phyloP scores from a whole-genome alignment of 192 early-diverging fungal genomes.

The Phycomyces nitens region DNA sequence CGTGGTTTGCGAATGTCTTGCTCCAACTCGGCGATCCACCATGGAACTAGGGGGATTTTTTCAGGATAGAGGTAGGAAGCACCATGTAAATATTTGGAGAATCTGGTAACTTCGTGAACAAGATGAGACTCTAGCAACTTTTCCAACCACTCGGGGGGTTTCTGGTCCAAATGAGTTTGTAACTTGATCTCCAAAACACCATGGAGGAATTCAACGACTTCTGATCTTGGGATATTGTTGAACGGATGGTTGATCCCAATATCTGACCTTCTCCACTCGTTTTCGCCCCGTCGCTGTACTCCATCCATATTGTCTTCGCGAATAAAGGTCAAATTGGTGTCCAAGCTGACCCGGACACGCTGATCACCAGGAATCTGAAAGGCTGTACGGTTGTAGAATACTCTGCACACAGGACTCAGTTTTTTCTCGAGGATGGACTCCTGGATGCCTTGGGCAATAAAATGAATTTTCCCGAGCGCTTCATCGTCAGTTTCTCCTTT shows the following conservation, averaged over 20 bases:
- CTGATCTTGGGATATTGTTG: slow-evolving; percentile 63
- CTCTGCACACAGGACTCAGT: slow-evolving; percentile 66
- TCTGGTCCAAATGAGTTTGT: slow-evolving; percentile 69
- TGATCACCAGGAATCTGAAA: slow-evolving; percentile 88
- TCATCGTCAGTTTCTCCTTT: slow-evolving; percentile 43
- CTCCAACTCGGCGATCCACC: slow-evolving; percentile 41
- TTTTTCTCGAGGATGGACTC: slow-evolving; percentile 52
- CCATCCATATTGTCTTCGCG: slow-evolving; percentile 75
- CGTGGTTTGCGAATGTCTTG: slow-evolving; percentile 42
- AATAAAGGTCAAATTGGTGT: slow-evolving; percentile 84
- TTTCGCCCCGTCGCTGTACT: slow-evolving; percentile 41
- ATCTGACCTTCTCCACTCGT: slow-evolving; percentile 80
- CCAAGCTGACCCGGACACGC: slow-evolving; percentile 77
- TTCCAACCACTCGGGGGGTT: slow-evolving; percentile 75
- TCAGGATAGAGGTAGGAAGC: slow-evolving; percentile 10
- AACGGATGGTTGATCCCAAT: slow-evolving; percentile 72
- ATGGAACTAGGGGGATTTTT: slow-evolving; percentile 10
- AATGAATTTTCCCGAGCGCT: slow-evolving; percentile 54
- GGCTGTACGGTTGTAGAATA: slow-evolving; percentile 87
- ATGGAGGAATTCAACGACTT: slow-evolving; percentile 77
- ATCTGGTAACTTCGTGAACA: slow-evolving; percentile 76
- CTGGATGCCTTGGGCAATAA: slow-evolving; percentile 60
- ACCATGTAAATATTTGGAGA: slow-evolving; percentile 84
- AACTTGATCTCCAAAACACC: slow-evolving; percentile 85
- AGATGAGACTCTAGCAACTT: slow-evolving; percentile 70